These are phyloP conservation scores for sorghum (Sorghum bicolor) DNA, from an alignment of 176 grass and related monocot genomes.

Conservation along the genomic window DNA sequence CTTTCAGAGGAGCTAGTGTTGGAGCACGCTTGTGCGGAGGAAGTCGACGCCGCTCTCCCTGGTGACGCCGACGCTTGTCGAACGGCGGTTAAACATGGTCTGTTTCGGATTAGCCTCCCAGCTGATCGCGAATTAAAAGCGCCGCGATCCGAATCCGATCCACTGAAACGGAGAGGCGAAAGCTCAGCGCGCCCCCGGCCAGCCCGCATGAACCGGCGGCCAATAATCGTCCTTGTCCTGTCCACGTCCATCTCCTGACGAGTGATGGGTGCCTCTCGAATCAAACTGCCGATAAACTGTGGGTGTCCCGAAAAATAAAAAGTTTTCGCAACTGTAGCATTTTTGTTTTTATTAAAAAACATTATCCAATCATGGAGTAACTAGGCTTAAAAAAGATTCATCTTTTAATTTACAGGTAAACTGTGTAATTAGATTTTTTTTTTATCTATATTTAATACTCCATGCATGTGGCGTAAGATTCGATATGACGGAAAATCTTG, in stretches of 20 bases:
- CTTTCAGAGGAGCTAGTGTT: background rate
- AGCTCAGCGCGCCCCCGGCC: background rate
- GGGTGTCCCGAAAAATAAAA: too few species aligned
- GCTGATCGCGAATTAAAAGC: background rate
- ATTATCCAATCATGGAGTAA: too few species aligned
- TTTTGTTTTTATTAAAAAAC: too few species aligned
- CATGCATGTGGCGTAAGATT: too few species aligned
- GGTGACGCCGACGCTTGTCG: background rate
- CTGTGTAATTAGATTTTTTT: too few species aligned
- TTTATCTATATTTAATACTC: too few species aligned
- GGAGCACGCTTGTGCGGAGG: background rate
- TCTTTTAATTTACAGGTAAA: too few species aligned
- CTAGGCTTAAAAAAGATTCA: too few species aligned
- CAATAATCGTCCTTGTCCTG: background rate
- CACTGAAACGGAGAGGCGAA: background rate
- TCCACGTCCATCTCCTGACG: background rate
- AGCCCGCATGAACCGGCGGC: background rate
- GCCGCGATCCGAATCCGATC: background rate
- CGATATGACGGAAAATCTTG: too few species aligned
- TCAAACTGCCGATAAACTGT: too few species aligned
- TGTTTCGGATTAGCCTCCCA: background rate
- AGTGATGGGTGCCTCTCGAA: background rate
- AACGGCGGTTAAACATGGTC: background rate
- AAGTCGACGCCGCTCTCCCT: background rate
- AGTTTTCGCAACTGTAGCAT: too few species aligned